Base-by-base conservation (phyloP, 2,329 filamentous ascomycete species). In the Chaetoscypha palmicola region DNA sequence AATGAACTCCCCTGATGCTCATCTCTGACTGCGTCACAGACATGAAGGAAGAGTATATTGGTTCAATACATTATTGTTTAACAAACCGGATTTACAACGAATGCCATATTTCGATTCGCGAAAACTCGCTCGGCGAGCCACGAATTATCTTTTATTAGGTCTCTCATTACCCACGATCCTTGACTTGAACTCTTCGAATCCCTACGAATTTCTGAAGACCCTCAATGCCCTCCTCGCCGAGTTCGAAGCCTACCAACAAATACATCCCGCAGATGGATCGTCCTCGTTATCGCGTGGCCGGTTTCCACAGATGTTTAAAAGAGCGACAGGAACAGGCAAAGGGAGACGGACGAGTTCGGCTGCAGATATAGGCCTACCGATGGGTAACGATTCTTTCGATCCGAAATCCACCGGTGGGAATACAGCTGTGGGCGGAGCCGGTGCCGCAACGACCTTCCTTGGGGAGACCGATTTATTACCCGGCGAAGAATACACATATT, bases 1-100 rank as follows among this genome's bases (percentile, higher is more conserved):
- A n/a, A n/a, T n/a, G n/a, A n/a, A n/a, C n/a, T n/a, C n/a, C n/a
- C n/a, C n/a, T n/a, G n/a, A n/a, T n/a, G n/a, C 2, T 11, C 38
- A 24, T 41, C 17, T 22, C 44, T 38, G 48, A 45, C 31, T 28
- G n/a, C 12, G 34, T 4, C 42, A 40, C 62, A 94, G 88, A 21
- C 90, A 98, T 62, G 89, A 96, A 67, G 90, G 91, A 48, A 82
- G 88, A 46, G 81, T 95, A 32, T 97, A 94, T 70, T 97, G 92
- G 90, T 96, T 97, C 72, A 96, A 96, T 67, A 96, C 92, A 0
- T 79, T 95, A 48, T 84, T 94, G 60, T 95, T 95, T 66, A 86
- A 89, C 53, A 85, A 87, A 58, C 66, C 77, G 22, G 88, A 95
- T 64, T 74, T 97, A 24, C 70, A 76, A 40, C 81, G 83, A 59